Conservation (phyloP, 176 grass and related monocot genomes). For the Hordeum marinum region DNA sequence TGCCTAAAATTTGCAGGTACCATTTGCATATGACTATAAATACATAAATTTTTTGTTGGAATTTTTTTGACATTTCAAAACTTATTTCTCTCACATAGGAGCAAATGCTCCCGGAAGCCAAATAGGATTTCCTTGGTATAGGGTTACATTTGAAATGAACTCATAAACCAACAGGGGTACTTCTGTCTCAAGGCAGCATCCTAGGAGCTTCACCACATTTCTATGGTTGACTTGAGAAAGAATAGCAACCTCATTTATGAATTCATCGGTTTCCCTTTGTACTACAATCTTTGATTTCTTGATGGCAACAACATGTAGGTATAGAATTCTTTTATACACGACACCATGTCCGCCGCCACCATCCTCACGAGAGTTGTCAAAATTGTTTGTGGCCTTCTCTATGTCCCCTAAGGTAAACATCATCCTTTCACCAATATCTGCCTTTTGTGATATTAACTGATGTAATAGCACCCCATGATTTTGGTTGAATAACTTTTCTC, state of each 20-base stretch:
- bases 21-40: too few species aligned
- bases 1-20: too few species aligned
- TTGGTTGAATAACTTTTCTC: slow-evolving; percentile 39
- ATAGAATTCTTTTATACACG: slow-evolving; percentile 50
- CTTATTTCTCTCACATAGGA: too few species aligned
- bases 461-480: slow-evolving; percentile 48
- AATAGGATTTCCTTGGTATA: too few species aligned
- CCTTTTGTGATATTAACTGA: slow-evolving; percentile 29
- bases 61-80: too few species aligned
- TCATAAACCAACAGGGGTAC: slow-evolving; percentile 52
- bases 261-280: slow-evolving; percentile 38
- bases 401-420: slow-evolving; percentile 39
- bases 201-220: slow-evolving; percentile 48
- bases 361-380: slow-evolving; percentile 20
- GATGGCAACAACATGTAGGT: slow-evolving; percentile 38
- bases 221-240: slow-evolving; percentile 59
- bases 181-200: slow-evolving; percentile 57
- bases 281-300: slow-evolving; percentile 55
- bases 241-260: slow-evolving; percentile 53
- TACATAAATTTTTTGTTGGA: too few species aligned
- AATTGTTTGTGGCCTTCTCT: slow-evolving; percentile 55
- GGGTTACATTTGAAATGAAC: slow-evolving; percentile 57
- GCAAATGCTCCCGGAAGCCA: too few species aligned
- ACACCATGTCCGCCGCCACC: slow-evolving; percentile 43
- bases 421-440: slow-evolving; percentile 46